Percentiles rank a stretch among this genome's conserved stretches.
Conservation (phyloP, 345 rosid species). For the Angophora floribunda region DNA sequence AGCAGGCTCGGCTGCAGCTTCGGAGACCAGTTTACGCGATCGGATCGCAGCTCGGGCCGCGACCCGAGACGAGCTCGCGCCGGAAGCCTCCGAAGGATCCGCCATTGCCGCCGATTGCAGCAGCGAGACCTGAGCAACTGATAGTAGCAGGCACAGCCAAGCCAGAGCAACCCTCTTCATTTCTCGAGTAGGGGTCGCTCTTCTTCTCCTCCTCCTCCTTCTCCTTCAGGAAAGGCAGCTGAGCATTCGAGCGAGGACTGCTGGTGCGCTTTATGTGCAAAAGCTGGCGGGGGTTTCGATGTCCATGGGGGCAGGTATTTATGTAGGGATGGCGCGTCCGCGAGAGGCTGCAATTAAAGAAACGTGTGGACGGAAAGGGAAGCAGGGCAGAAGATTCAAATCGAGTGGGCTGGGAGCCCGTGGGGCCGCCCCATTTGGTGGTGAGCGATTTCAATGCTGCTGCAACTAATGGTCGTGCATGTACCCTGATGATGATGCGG, state of each 20-base stretch:
- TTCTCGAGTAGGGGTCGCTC: not conserved
- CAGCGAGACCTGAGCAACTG: conserved; percentile 13
- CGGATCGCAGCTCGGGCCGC: not conserved
- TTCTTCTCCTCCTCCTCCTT: not conserved
- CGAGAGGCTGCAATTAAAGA: not conserved
- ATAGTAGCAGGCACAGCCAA: not conserved
- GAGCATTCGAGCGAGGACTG: not conserved
- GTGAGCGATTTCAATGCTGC: not conserved
- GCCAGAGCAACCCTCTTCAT: not conserved
- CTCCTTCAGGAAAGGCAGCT: not conserved
- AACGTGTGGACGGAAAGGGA: not conserved
- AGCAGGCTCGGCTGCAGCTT: conserved; percentile 8
- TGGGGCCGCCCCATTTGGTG: not conserved
- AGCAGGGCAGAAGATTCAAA: not conserved
- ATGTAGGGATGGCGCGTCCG: not conserved
- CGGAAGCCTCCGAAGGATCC: not conserved
- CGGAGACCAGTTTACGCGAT: not conserved
- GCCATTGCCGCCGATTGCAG: conserved; percentile 11
- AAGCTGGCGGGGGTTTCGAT: not conserved
- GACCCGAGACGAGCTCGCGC: not conserved
- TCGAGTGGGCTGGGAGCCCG: not conserved
- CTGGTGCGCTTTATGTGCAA: not conserved
- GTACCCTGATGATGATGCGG: not conserved
- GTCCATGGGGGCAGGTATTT: not conserved
- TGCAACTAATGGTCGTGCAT: too few relatives aligned